Base-by-base conservation (phyloP, 2,329 filamentous ascomycete genomes). In the Aspergillus piperis region DNA sequence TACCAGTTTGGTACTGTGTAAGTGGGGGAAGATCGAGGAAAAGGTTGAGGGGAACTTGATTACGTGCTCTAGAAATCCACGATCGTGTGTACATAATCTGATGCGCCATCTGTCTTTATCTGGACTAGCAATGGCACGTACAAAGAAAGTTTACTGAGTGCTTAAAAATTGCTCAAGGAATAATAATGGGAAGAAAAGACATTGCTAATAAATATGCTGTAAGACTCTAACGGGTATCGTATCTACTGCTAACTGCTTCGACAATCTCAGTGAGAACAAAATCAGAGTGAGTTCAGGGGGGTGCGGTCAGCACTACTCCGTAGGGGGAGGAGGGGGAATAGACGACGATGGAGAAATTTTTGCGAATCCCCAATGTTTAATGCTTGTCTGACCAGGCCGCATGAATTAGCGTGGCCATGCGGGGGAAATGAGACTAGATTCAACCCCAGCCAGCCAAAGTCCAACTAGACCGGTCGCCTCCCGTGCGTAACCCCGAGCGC, bases 381-480 rank as follows among this genome's bases (percentile, higher is more conserved):
- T 44, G 15, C 56, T 53, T 49, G 38, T 41, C 15, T 41, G 27
- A 19, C 38, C 41, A 56, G 39, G 44, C 8, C 17, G 44, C 13
- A 38, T 41, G n/a, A 13, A 30, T 41, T 19, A 36, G 32, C 32
- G 41, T 7, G 41, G 19, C 5, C 41, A 21, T 23, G 41, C 41
- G 41, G 41, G 41, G 39, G 19, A 42, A 13, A 57, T 3, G 47
- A 36, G 21, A 38, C 15, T 36, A 41, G 30, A 8, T 55, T 75
- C 65, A 80, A 54, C 71, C 78, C 79, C 79, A 81, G 58, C 78
- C 78, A 36, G 77, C 78, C 58, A 81, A 70, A 17, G 79, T 81
- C 79, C 79, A 81, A 62, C 78, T 81, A n/a, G 78, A 80, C 54
- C 78, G 73, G 68, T 81, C 79, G 42, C 76, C 75, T 17, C 73